Evolutionary conservation across 2,329 filamentous ascomycete genomes (phyloP).

Genomic region (Tricladium varicosporioides): DNA sequence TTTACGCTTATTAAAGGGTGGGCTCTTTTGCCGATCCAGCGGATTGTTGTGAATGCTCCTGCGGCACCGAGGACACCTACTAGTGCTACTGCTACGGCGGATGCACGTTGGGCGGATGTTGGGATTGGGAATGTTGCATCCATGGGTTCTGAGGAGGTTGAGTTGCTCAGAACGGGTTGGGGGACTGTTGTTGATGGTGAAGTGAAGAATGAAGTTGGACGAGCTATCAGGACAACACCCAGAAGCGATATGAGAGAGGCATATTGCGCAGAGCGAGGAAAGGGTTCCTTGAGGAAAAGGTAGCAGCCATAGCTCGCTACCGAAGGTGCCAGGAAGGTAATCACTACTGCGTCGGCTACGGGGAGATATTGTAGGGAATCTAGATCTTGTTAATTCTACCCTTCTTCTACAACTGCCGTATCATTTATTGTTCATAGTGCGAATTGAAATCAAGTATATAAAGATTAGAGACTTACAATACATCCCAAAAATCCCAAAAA

Average conservation of each 20-base stretch:
- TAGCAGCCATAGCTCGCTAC: constrained; percentile 80
- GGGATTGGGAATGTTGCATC: constrained; percentile 35
- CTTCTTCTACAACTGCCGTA: too few relatives aligned
- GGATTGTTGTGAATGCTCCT: constrained; percentile 70
- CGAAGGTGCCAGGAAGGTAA: constrained; percentile 81
- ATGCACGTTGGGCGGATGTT: constrained; percentile 40
- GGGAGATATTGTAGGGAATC: constrained; percentile 74
- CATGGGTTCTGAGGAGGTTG: background rate
- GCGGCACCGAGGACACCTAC: constrained; percentile 76
- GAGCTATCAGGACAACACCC: constrained; percentile 81
- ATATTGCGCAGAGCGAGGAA: constrained; percentile 73
- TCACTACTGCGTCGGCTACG: constrained; percentile 82
- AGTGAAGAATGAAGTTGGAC: constrained; percentile 42
- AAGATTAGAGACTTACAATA: constrained; percentile 25
- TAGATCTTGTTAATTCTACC: constrained; percentile 28
- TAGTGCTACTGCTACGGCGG: constrained; percentile 69
- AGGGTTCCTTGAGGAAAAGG: constrained; percentile 71
- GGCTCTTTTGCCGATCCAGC: constrained; percentile 77
- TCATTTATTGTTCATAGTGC: too few relatives aligned
- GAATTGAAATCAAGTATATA: background rate
- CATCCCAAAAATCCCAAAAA: constrained; percentile 74
- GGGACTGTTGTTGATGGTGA: constrained; percentile 7
- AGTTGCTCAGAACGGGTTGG: constrained; percentile 4
- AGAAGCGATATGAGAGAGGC: constrained; percentile 72
- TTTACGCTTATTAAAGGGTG: constrained; percentile 84